These are phyloP conservation scores for Musa itinerans DNA, from an alignment of 176 grass and related monocot species.

Conservation along the genomic window DNA sequence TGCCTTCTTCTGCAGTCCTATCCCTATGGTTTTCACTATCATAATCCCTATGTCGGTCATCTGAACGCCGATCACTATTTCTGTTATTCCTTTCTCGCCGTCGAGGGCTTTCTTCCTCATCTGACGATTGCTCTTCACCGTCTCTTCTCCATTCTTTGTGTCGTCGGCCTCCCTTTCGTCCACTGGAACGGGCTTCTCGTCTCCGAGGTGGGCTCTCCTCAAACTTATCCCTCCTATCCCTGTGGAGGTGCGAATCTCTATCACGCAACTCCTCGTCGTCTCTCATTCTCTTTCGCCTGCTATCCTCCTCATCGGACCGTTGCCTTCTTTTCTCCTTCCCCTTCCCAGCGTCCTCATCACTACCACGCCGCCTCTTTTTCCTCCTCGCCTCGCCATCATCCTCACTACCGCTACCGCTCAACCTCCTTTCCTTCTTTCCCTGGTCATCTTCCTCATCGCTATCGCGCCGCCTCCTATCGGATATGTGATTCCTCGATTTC, in stretches of 20 bases:
- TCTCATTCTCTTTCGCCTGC: neutral
- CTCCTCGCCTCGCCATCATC: neutral
- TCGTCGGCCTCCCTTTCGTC: neutral
- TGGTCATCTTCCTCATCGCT: constrained; percentile 12
- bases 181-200: neutral
- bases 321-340: neutral
- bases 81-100: neutral
- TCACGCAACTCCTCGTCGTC: neutral
- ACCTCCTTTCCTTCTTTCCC: constrained; percentile 2
- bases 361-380: neutral
- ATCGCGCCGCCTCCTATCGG: neutral
- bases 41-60: neutral
- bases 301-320: neutral
- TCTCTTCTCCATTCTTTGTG: neutral
- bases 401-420: neutral
- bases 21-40: neutral
- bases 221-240: neutral
- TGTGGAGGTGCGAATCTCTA: neutral
- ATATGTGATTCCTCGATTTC: neutral
- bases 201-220: neutral
- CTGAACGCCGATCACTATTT: neutral
- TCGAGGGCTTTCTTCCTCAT: neutral
- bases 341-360: neutral
- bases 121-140: neutral
- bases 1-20: neutral